Percentiles rank a stretch among this genome's conserved stretches.
Evolutionary conservation across 2,329 filamentous ascomycete genomes (phyloP).

Genomic region (Lecanicillium sp.): DNA sequence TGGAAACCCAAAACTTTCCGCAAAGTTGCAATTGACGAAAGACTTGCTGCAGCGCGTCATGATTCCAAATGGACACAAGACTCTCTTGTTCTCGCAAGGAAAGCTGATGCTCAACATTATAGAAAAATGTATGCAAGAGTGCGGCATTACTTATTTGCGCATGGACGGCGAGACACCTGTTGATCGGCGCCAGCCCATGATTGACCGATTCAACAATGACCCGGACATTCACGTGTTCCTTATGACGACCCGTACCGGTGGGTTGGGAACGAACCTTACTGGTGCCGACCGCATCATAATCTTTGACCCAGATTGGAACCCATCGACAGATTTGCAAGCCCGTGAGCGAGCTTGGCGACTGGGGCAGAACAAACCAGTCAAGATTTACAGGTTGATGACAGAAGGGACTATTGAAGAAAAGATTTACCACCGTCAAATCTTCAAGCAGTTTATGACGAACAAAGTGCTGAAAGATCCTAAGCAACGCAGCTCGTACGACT

Average conservation of each 20-base stretch:
- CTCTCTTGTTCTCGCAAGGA: constrained; percentile 85
- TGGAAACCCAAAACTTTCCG: constrained; percentile 71
- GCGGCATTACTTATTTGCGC: constrained; percentile 67
- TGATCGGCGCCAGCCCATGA: constrained; percentile 78
- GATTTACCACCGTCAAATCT: constrained; percentile 97
- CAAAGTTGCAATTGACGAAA: constrained; percentile 94
- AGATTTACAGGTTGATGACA: constrained; percentile 96
- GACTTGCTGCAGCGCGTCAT: constrained; percentile 73
- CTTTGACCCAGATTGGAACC: constrained; percentile 98
- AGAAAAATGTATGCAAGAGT: constrained; percentile 68
- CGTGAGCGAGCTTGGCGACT: constrained; percentile 92
- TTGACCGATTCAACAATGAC: constrained; percentile 86
- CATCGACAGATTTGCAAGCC: constrained; percentile 91
- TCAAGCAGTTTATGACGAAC: constrained; percentile 96
- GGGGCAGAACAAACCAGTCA: constrained; percentile 90
- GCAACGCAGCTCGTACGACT: constrained; percentile 82
- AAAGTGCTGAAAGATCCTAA: constrained; percentile 94
- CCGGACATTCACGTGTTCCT: constrained; percentile 79
- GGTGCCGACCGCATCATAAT: constrained; percentile 96
- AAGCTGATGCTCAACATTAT: constrained; percentile 94
- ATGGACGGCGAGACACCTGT: constrained; percentile 94
- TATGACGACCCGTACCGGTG: constrained; percentile 91
- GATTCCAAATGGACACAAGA: constrained; percentile 88
- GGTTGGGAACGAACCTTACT: constrained; percentile 87
- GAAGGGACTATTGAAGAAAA: constrained; percentile 98